Evolutionary conservation across 176 grass and related monocot species (phyloP).

Genomic region (Rhynchospora tenuis): DNA sequence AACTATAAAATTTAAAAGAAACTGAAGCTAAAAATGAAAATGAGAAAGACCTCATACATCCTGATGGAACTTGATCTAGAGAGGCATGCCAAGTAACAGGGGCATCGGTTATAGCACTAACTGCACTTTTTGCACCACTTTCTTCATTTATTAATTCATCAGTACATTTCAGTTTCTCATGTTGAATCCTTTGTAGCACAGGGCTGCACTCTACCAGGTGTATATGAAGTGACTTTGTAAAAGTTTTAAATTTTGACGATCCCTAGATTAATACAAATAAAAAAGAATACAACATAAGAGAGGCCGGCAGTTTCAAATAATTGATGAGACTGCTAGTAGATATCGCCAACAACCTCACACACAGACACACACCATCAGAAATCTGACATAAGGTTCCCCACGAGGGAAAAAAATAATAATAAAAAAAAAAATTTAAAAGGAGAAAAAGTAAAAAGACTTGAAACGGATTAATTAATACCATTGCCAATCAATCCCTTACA

Average conservation of each 20-base stretch:
- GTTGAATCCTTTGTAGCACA: conserved; percentile 66
- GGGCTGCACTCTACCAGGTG: conserved; percentile 93
- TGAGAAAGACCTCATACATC: conserved; percentile 58
- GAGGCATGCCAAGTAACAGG: conserved; percentile 68
- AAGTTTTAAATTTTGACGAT: conserved; percentile 67
- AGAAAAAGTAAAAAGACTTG: too few species aligned
- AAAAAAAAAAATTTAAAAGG: too few species aligned
- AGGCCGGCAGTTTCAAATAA: not conserved
- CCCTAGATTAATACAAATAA: conserved; percentile 43
- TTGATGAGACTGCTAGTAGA: not conserved
- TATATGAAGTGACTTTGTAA: conserved; percentile 70
- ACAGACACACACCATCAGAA: not conserved
- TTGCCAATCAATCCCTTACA: too few species aligned
- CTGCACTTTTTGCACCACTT: conserved; percentile 39
- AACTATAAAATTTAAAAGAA: not conserved
- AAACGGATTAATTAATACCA: too few species aligned
- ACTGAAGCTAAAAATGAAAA: conserved; percentile 23
- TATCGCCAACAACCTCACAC: not conserved
- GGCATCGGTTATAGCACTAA: conserved; percentile 61
- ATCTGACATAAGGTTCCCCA: not conserved
- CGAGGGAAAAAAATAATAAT: not conserved
- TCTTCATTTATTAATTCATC: conserved; percentile 34
- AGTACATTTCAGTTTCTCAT: conserved; percentile 66
- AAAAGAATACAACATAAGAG: conserved; percentile 9
- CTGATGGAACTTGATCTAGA: conserved; percentile 83